These are phyloP conservation scores for Scheffersomyces titani DNA, from an alignment of 1,139 yeast species.

Conservation along the genomic window DNA sequence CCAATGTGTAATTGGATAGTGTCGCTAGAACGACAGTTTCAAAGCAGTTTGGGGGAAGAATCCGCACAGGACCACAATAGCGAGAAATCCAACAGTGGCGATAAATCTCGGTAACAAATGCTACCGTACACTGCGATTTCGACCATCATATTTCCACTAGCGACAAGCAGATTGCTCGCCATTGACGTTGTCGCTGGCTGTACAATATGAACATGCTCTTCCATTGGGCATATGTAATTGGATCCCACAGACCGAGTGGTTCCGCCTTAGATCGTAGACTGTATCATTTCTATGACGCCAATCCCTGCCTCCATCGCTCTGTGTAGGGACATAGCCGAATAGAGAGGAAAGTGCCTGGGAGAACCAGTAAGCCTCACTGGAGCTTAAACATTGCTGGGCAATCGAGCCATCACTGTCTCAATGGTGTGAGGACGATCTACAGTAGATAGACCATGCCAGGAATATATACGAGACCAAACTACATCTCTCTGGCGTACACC, in stretches of 20 bases:
- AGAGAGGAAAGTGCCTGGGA: background rate
- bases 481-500: too few species aligned
- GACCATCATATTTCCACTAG: background rate
- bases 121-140: background rate
- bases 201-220: too few species aligned
- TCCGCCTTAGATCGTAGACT: background rate
- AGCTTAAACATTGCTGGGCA: background rate
- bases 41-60: background rate
- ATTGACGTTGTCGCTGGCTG: too few species aligned
- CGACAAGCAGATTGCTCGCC: background rate
- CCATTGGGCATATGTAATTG: background rate
- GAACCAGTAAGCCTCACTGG: background rate
- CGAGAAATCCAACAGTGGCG: background rate
- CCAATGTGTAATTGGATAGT: background rate
- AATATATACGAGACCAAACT: background rate
- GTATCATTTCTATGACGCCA: background rate
- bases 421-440: background rate
- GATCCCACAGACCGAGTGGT: background rate
- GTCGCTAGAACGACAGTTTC: background rate
- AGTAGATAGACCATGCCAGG: background rate
- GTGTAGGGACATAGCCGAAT: background rate
- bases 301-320: background rate
- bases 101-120: background rate
- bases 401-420: background rate
- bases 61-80: background rate